Evolutionary conservation across 148 eudicot species (phyloP), one percentile per base, ranked within the genome.

Genomic region (Diospyros kaki): DNA sequence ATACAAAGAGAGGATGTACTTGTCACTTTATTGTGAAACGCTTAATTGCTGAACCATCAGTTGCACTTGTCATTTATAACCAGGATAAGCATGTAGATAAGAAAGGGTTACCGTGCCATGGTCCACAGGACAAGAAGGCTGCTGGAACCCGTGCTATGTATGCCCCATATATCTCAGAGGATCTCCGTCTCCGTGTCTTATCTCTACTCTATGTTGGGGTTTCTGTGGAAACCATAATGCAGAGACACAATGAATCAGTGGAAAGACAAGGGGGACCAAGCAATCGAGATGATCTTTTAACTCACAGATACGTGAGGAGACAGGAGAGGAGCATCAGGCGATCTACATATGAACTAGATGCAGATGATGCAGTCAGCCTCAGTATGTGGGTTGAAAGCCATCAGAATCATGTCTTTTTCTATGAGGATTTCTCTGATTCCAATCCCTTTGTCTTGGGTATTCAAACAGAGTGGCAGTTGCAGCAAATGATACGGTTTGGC

Each of bases 381-480:
- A 78, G 84, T 72, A 71, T 87, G 89, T 94, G 97, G 97, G 97
- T 94, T 62, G 96, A 89, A 81, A 82, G 77, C 83, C 93, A 94
- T 83, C 91, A 81, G 75, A 81, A 69, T 76, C 69, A 70, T n/a
- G 86, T 89, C 58, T 94, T 94, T 87, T 90, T 89, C 73, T 94
- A 89, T 76, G 84, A 88, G 78, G 94, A 94, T 75, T 94, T 84
- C 79, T 87, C 93, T 51, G 94, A 90, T 75, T 82, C 81, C 39
- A 85, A 76, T 60, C 92, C 97, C 39, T 92, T 94, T 77, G 79
- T 87, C 60, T 78, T 94, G 79, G 97, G 97, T 64, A 88, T 94
- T 78, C 97, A 94, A 79, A 86, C 96, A 43, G 98, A 94, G 73
- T 94, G 98, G 98, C 98, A 94, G 78, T 81, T 94, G 92, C 98